Evolutionary conservation across 495 filamentous ascomycete genomes (phyloP).

Genomic region (Talaromyces liani): DNA sequence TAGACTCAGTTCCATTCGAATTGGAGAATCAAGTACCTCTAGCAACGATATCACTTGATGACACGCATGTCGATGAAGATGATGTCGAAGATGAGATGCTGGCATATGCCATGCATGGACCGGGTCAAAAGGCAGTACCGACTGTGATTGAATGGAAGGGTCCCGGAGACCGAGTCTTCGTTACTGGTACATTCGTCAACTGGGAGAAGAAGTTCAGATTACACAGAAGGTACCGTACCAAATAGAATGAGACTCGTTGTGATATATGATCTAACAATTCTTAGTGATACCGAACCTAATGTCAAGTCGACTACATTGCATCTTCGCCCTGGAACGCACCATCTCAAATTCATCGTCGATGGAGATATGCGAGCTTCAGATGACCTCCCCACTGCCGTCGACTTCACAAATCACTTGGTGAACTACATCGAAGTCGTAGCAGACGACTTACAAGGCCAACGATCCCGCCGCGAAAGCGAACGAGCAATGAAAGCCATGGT

Average conservation of each 20-base stretch:
- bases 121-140: constrained; percentile 50
- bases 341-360: constrained; percentile 93
- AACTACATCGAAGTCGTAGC: constrained; percentile 94
- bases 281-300: constrained; percentile 34
- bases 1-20: constrained; percentile 42
- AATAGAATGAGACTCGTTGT: neutral
- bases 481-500: constrained; percentile 17
- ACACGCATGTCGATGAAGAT: constrained; percentile 65
- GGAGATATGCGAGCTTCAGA: constrained; percentile 83
- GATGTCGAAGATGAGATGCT: constrained; percentile 68
- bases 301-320: constrained; percentile 67
- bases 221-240: constrained; percentile 58
- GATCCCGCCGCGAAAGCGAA: constrained; percentile 28
- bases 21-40: constrained; percentile 42
- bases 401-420: constrained; percentile 92
- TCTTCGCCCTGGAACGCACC: constrained; percentile 87
- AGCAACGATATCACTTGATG: constrained; percentile 35
- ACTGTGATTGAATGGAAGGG: constrained; percentile 77
- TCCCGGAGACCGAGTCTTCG: constrained; percentile 78
- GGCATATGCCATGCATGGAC: constrained; percentile 45
- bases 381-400: constrained; percentile 85
- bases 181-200: constrained; percentile 92
- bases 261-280: neutral
- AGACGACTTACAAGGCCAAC: constrained; percentile 46
- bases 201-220: constrained; percentile 90